Conservation (phyloP, 2,329 filamentous ascomycete species). For the Alternaria triticina region DNA sequence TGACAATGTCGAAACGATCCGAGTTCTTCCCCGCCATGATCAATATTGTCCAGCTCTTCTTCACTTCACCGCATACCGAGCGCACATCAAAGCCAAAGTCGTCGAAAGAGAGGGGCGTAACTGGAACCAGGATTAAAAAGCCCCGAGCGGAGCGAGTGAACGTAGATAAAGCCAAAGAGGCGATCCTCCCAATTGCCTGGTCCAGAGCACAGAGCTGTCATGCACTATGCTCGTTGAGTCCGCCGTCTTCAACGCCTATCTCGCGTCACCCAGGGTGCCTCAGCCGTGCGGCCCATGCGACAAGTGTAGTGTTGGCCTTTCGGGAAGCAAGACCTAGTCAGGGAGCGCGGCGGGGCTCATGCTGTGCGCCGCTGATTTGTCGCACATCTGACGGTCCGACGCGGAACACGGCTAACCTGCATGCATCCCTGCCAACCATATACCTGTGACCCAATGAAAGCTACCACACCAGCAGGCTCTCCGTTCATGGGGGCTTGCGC, state of each 20-base stretch:
- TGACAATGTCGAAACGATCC: slow-evolving; percentile 24
- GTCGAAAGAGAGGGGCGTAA: slow-evolving; percentile 3
- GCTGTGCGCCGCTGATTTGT: slow-evolving; percentile 7
- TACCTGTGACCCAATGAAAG: neutral
- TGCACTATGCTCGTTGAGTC: slow-evolving; percentile 12
- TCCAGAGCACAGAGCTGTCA: slow-evolving; percentile 11
- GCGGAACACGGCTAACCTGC: slow-evolving; percentile 12
- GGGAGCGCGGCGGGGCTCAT: neutral
- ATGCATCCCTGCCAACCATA: neutral
- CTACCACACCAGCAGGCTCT: slow-evolving; percentile 1
- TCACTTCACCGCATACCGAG: slow-evolving; percentile 12
- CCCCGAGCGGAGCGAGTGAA: slow-evolving; percentile 6
- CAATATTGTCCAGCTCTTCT: neutral
- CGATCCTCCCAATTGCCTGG: slow-evolving; percentile 9
- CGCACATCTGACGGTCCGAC: slow-evolving; percentile 1
- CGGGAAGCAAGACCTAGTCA: slow-evolving; percentile 1
- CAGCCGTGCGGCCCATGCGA: slow-evolving; percentile 12
- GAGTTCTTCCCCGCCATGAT: slow-evolving; percentile 19
- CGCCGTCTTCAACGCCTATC: slow-evolving; percentile 8
- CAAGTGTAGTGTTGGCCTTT: slow-evolving; percentile 6
- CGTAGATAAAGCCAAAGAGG: slow-evolving; percentile 5
- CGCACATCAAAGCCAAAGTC: neutral
- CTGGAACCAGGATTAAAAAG: slow-evolving; percentile 10
- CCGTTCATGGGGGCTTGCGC: slow-evolving; percentile 3
- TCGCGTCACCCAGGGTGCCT: slow-evolving; percentile 3